A percentile compares a stretch with the other conserved stretches of the same genome.
These are phyloP conservation scores for Rutstroemia sp. DNA, from an alignment of 2,329 filamentous ascomycete species.

Conservation along the genomic window DNA sequence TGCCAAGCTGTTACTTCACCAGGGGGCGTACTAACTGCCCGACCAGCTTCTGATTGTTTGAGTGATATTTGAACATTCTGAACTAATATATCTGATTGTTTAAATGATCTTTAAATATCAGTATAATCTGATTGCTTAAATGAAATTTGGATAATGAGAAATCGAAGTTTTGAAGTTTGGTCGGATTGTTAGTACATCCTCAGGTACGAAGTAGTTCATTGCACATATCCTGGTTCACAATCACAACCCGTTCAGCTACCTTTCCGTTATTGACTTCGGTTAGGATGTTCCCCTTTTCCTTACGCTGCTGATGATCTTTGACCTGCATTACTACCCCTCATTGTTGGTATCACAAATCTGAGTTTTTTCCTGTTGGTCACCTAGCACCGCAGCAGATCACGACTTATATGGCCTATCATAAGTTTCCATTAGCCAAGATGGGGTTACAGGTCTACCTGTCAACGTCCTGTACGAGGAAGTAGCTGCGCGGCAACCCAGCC, in stretches of 20 bases:
- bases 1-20: neutral
- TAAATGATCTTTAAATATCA: too few relatives aligned
- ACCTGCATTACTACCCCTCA: neutral
- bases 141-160: too few relatives aligned
- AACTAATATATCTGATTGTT: too few relatives aligned
- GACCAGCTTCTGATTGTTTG: too few relatives aligned
- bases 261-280: neutral
- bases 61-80: too few relatives aligned
- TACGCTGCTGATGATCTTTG: neutral
- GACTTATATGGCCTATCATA: neutral
- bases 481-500: neutral
- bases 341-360: neutral
- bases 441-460: neutral
- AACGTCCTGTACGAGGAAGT: neutral
- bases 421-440: neutral
- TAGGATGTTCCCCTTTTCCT: neutral
- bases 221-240: neutral
- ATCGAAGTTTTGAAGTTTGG: too few relatives aligned
- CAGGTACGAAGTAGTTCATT: neutral
- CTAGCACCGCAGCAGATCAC: neutral
- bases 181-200: too few relatives aligned
- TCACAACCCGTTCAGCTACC: neutral
- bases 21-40: too few relatives aligned
- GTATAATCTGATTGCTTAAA: too few relatives aligned
- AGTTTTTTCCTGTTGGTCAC: neutral